These are phyloP conservation scores for Forsythia suspensa DNA, from an alignment of 257 asterid species.

Conservation along the genomic window DNA sequence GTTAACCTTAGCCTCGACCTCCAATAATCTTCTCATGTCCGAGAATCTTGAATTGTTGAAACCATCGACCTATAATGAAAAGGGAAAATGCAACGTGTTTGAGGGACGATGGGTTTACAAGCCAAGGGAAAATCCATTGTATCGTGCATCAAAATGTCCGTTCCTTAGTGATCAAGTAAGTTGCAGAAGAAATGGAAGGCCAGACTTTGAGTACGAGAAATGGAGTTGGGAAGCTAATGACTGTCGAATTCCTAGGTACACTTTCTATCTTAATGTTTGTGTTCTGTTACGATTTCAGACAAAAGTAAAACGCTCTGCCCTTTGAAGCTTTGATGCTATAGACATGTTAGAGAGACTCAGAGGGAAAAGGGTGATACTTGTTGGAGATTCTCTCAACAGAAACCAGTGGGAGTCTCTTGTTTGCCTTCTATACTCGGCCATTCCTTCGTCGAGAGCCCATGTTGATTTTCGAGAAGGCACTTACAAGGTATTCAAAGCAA, in stretches of 20 bases:
- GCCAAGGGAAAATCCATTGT: conserved; percentile 14
- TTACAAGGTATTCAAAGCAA: conserved; percentile 26
- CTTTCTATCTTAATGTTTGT: neutral
- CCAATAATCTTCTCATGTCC: neutral
- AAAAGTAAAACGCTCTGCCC: neutral
- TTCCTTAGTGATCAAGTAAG: conserved; percentile 25
- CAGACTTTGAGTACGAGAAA: conserved; percentile 21
- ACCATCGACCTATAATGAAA: neutral
- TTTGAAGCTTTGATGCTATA: conserved; percentile 21
- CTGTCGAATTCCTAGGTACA: conserved; percentile 20
- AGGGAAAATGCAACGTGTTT: conserved; percentile 12
- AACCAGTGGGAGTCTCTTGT: conserved; percentile 28
- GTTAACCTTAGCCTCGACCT: neutral
- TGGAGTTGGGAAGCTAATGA: conserved; percentile 30
- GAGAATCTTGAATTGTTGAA: conserved; percentile 3
- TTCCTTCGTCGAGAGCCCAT: conserved; percentile 24
- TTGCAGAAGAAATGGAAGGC: conserved; percentile 27
- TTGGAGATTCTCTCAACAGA: conserved; percentile 29
- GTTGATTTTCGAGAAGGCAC: conserved; percentile 12
- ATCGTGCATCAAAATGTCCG: conserved; percentile 19
- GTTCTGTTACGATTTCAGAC: neutral
- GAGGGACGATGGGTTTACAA: conserved; percentile 22
- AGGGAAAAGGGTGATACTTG: conserved; percentile 22
- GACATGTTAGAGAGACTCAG: conserved; percentile 22
- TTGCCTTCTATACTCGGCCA: conserved; percentile 24